Evolutionary conservation across 169 alveolate genomes (phyloP).

Genomic region (Plasmodium reichenowi): DNA sequence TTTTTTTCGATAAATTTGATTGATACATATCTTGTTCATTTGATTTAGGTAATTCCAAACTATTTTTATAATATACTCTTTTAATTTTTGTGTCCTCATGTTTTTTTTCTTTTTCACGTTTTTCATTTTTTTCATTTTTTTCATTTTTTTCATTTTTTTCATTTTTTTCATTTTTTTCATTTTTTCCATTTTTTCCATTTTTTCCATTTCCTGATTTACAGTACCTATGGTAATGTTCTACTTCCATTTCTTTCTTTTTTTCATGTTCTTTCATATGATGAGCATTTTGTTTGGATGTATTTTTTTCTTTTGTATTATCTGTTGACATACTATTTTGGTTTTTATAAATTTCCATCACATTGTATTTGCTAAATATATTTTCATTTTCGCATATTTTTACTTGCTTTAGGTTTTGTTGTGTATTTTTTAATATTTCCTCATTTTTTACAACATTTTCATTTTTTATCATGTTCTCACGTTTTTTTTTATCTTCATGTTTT

Average conservation of each 20-base stretch:
- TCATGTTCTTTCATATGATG: conserved; percentile 11
- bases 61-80: conserved; percentile 2
- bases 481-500: neutral
- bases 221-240: conserved; percentile 25
- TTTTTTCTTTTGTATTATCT: conserved; percentile 30
- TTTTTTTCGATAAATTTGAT: conserved; percentile 24
- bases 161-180: conserved; percentile 39
- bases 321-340: conserved; percentile 10
- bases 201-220: conserved; percentile 26
- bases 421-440: neutral
- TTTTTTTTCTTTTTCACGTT: conserved; percentile 26
- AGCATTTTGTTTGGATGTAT: conserved; percentile 4
- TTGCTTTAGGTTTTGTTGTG: conserved; percentile 30
- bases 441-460: conserved; percentile 10
- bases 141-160: conserved; percentile 13
- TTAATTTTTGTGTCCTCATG: conserved; percentile 21
- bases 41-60: conserved; percentile 7
- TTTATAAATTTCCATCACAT: conserved; percentile 41
- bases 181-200: conserved; percentile 14
- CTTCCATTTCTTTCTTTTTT: conserved; percentile 9
- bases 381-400: conserved; percentile 72
- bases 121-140: conserved; percentile 19
- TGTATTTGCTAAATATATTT: conserved; percentile 46
- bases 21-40: conserved; percentile 27
- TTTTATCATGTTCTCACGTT: conserved; percentile 11